Percentiles rank a stretch among this genome's conserved stretches.
These are phyloP conservation scores for Mycoemilia scoparia DNA, from an alignment of 192 early-diverging fungal genomes.

Conservation along the genomic window DNA sequence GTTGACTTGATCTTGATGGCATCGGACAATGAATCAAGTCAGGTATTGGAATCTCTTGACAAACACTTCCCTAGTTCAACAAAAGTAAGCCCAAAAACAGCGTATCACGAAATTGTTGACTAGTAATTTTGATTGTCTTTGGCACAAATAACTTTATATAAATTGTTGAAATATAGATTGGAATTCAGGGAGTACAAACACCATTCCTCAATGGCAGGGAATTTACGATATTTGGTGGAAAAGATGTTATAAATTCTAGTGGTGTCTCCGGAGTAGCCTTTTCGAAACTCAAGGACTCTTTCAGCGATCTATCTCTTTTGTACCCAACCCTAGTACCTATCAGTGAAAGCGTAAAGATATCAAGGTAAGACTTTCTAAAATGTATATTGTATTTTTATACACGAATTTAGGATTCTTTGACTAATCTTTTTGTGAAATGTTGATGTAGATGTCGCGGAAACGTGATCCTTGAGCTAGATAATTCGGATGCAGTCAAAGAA, in stretches of 20 bases:
- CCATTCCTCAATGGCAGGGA: slow-evolving; percentile 22
- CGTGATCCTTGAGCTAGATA: slow-evolving; percentile 22
- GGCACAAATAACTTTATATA: background rate
- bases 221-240: slow-evolving; percentile 9
- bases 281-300: background rate
- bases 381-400: no score
- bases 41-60: slow-evolving; percentile 13
- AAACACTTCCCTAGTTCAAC: slow-evolving; percentile 9
- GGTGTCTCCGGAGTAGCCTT: slow-evolving; percentile 21
- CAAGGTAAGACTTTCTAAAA: slow-evolving; percentile 10
- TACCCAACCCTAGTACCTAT: slow-evolving; percentile 3
- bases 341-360: slow-evolving; percentile 10
- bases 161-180: slow-evolving; percentile 9
- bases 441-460: no score
- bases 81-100: no score
- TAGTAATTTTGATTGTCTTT: background rate
- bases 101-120: no score
- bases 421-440: no score
- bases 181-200: slow-evolving; percentile 16
- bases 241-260: slow-evolving; percentile 1
- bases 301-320: background rate
- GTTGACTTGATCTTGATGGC: slow-evolving; percentile 13
- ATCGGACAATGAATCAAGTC: slow-evolving; percentile 13
- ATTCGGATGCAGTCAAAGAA: slow-evolving; percentile 5
- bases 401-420: no score